Base-by-base conservation (phyloP, 164 flowering plant species). In the Malania oleifera region DNA sequence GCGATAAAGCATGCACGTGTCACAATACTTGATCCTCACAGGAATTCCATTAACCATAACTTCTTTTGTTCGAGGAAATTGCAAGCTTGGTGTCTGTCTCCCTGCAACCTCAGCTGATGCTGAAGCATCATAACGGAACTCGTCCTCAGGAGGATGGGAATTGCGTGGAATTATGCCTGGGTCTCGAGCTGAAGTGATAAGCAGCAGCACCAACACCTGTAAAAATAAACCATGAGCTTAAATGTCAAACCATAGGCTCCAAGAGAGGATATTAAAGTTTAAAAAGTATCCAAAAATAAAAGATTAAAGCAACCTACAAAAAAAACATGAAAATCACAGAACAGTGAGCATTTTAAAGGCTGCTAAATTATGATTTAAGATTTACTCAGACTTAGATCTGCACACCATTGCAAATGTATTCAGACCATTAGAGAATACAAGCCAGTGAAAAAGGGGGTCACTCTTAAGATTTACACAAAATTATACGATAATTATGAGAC, bases 1-100 rank as follows among this genome's bases (percentile, higher is more conserved):
- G 15, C 97, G 88, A 72, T 85, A 90, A n/a, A 90, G 74, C 97
- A 87, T 90, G 71, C 97, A 90, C n/a, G 95, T 87, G 53, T 87
- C 95, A 77, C 97, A 90, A 56, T 90, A 90, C 47, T 90, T 90
- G 52, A 86, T 80, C 64, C 77, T 75, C 59, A 89, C 95, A 52
- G 89, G 69, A 52, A 83, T 37, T 15, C 92, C 92, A 74, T 90
- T 80, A 37, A 90, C 86, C 67, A 76, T 59, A 54, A 87, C 87
- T 65, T 90, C 97, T 71, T 84, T 90, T 18, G 84, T 81, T 25
- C 92, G 77, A 47, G 95, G 83, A 53, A 90, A 79, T 45, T 81
- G 90, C 29, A 87, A 69, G 54, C 78, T 75, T 37, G 96, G 89
- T 22, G 93, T 89, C 67, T 77, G 91, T 62, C 95, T 77, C 44